Evolutionary conservation across 768 basidiomycete genomes (phyloP), one percentile per base, ranked within the genome.

Genomic region (Leucocoprinus leucothites): DNA sequence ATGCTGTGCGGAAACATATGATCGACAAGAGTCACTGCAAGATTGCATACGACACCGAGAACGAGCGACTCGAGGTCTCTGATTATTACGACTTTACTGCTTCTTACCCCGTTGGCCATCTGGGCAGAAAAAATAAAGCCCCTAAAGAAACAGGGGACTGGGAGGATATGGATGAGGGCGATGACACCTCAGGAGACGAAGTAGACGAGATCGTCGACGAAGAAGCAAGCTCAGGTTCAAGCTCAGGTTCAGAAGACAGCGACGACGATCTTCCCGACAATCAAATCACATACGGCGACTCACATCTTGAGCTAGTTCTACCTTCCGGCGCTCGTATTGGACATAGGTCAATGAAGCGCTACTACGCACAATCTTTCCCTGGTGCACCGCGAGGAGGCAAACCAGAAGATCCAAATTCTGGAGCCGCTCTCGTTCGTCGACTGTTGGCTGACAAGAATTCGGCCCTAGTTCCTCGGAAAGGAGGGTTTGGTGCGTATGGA

Each of bases 1-100:
- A 93, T 3, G 96, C 95, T 0, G 94, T 92, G 3, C 78, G 94
- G 61, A 91, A 91, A 64, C 97, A 99, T 67, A 99, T 99, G 97
- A 58, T 83, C 38, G 95, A 95, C 76, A 98, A 98, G 73, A 80
- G 82, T 56, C 97, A 99, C 65, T 98, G 95, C 80, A 98, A 97
- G 72, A 84, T 99, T 60, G 89, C 91, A 0, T 98, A 96, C 69
- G 91, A 94, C 56, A 71, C 80, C 1, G 86, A 91, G 62, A 65
- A 74, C 36, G 93, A 98, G 65, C 82, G 85, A 40, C 81, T 95
- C 50, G 95, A 96, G 61, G 60, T 96, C 4, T 91, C 94, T 0
- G 95, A 98, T 61, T 98, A 78, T 66, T 99, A 98, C 73, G 94
- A 97, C 69, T 98, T 96, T 68, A 79, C 86, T 0, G 68, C 77